Conservation (phyloP, 352 stramenopile species). For the Pythium angustatum region DNA sequence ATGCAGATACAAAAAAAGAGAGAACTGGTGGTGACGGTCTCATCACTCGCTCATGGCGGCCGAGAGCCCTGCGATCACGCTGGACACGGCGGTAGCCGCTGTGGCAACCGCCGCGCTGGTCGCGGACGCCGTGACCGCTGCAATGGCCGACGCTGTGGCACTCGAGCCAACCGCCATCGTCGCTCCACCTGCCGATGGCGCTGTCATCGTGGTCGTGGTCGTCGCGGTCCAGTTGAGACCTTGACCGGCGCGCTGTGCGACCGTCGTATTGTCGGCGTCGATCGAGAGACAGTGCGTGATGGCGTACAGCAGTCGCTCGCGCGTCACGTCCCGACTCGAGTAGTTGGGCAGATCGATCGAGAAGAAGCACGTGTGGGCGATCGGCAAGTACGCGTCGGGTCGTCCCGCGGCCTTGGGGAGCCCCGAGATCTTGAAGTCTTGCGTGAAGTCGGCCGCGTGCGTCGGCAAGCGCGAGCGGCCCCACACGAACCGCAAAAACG, state of each 20-base stretch:
- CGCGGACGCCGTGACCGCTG: constrained; percentile 19
- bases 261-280: constrained; percentile 87
- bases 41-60: constrained; percentile 24
- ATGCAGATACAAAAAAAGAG: too few species aligned
- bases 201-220: constrained; percentile 34
- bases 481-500: constrained; percentile 89
- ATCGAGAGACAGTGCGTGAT: constrained; percentile 89
- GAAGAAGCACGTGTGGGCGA: constrained; percentile 90
- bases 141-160: constrained; percentile 28
- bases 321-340: constrained; percentile 73
- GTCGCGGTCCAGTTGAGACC: constrained; percentile 79
- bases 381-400: constrained; percentile 82
- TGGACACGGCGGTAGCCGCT: constrained; percentile 58
- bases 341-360: constrained; percentile 86
- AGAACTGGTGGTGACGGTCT: not conserved
- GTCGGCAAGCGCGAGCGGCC: constrained; percentile 88
- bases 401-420: constrained; percentile 74
- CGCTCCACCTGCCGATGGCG: constrained; percentile 25
- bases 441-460: constrained; percentile 85
- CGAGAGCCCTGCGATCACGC: constrained; percentile 56
- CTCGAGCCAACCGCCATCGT: not conserved
- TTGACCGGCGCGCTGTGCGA: constrained; percentile 84
- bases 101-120: constrained; percentile 28
- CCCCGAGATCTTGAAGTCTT: constrained; percentile 89
- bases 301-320: constrained; percentile 84